Base-by-base conservation (phyloP, 208 protist genomes). In the Leishmania martiniquensis region DNA sequence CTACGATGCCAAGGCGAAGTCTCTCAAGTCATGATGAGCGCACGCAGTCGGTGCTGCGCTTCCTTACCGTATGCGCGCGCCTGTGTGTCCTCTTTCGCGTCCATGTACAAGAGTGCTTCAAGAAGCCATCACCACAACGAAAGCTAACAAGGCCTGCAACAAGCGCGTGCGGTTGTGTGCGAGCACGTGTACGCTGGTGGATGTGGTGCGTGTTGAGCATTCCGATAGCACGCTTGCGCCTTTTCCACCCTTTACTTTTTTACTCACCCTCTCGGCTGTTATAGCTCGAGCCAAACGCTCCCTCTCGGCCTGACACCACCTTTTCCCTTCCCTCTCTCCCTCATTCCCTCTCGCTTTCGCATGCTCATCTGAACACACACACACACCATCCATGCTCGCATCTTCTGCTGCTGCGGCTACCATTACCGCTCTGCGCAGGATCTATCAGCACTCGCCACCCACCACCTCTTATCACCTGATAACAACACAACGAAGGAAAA, bases 1-100 rank as follows among this genome's bases (percentile, higher is more conserved):
- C 32, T 97, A 97, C 78, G 87, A 92, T 45, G 72, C 70, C 25
- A 83, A 84, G 51, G 62, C 59, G 13, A 85, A 76, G 39, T 37
- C 65, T 15, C 80, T 82, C 20, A 25, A 69, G 52, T 44, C 5
- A 60, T 9, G 15, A 68, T 68, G 9, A 15, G 13, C 4, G 20
- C 63, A 12, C 39, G 15, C 22, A 29, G 42, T 22, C 39, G 22
- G 63, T 20, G 13, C 17, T 66, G 25, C 32, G 34, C 34, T 20
- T 66, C 68, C n/a, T 17, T 4, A 45, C 66, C 44, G 44, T 22
- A 4, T 22, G 6, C 25, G 55, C n/a, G n/a, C 47, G 39, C 29
- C 5, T 6, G 20, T 13, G 39, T 49, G 22, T 68, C 39, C 32
- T 12, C 25, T 45, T 47, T n/a, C 6, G 22, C 47, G 32, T 49